phyloP scores from a whole-genome alignment of 1,284 basidiomycete genomes.

The Apiotrichum laibachii region DNA sequence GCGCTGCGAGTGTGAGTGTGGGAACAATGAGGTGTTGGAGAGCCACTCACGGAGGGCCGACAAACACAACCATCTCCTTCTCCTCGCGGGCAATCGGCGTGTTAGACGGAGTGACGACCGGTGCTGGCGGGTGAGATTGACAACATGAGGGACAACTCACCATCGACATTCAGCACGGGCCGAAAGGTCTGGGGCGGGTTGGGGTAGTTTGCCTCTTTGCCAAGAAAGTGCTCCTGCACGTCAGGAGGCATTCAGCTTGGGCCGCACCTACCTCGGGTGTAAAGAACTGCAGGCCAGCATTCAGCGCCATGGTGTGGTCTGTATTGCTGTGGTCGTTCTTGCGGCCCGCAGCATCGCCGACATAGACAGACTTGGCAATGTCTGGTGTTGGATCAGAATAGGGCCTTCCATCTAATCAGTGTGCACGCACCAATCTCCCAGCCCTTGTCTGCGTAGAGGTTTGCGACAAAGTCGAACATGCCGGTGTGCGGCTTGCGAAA shows the following conservation, averaged over 20 bases:
- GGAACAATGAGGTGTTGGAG: not conserved
- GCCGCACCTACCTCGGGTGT: constrained; percentile 61
- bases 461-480: constrained; percentile 74
- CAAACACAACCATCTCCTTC: constrained; percentile 71
- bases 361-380: constrained; percentile 65
- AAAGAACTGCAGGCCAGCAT: constrained; percentile 66
- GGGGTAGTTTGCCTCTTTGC: constrained; percentile 51
- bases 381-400: constrained; percentile 55
- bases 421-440: constrained; percentile 61
- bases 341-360: constrained; percentile 75
- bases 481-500: constrained; percentile 87
- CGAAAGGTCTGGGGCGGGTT: constrained; percentile 40
- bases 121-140: constrained; percentile 53
- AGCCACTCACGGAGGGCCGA: constrained; percentile 65
- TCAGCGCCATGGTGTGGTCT: constrained; percentile 81
- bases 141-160: not conserved
- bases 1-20: constrained; percentile 47
- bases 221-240: constrained; percentile 63
- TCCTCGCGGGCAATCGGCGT: constrained; percentile 59
- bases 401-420: not conserved
- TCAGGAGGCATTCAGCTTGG: not conserved
- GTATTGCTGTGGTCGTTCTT: constrained; percentile 68
- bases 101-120: constrained; percentile 62
- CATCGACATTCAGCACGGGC: constrained; percentile 18
- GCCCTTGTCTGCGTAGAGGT: constrained; percentile 60